Conservation (phyloP, 352 stramenopile genomes). For the Phytophthora rubi region DNA sequence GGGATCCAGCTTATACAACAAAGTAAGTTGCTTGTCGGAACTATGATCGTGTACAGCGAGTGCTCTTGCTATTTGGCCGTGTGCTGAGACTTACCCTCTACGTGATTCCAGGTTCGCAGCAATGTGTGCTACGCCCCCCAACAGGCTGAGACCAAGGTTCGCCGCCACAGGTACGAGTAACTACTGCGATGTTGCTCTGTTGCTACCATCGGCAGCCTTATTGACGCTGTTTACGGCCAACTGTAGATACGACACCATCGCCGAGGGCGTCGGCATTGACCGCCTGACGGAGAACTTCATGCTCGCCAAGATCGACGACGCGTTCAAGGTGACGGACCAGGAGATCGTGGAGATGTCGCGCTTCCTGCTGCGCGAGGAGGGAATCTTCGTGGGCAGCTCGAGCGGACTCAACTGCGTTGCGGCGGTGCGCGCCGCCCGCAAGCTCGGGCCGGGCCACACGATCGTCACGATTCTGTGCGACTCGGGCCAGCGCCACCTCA, state of each 20-base stretch:
- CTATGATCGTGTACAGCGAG: too few relatives aligned
- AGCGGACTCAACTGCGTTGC: constrained; percentile 88
- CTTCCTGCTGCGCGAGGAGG: constrained; percentile 95
- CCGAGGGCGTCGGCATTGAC: constrained; percentile 98
- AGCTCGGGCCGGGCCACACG: constrained; percentile 81
- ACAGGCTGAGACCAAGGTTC: constrained; percentile 93
- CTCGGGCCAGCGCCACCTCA: constrained; percentile 89
- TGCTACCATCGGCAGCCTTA: not conserved
- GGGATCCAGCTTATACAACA: constrained; percentile 97
- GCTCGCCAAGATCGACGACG: constrained; percentile 89
- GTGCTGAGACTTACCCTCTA: not conserved
- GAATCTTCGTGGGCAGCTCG: constrained; percentile 95
- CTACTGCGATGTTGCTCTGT: not conserved
- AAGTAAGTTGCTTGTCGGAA: constrained; percentile 46
- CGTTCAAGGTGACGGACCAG: constrained; percentile 92
- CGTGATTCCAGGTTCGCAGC: constrained; percentile 70
- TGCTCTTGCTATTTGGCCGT: too few relatives aligned
- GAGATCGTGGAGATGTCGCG: constrained; percentile 98
- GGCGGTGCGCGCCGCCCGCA: constrained; percentile 71
- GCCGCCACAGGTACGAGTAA: constrained; percentile 79
- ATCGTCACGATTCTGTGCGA: constrained; percentile 91
- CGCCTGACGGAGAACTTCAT: constrained; percentile 97
- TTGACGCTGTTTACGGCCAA: constrained; percentile 2
- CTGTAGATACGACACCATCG: constrained; percentile 96
- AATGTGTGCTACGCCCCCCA: constrained; percentile 96